Evolutionary conservation across 169 alveolate genomes (phyloP).

Genomic region (Eimeria mitis): DNA sequence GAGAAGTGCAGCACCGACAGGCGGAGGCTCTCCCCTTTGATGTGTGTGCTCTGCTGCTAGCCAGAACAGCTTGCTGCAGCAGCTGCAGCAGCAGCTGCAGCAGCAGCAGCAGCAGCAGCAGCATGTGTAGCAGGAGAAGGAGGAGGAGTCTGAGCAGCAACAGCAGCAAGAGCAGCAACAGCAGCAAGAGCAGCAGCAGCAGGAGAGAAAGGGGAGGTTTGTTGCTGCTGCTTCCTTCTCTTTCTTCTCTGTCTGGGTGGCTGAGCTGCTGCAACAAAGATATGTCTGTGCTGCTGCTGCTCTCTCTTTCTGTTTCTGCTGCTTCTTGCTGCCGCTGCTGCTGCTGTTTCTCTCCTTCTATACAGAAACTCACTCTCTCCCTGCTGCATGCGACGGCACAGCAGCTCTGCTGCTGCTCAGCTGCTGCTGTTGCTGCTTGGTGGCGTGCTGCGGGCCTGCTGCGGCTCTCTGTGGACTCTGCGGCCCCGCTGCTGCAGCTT

Average conservation of each 20-base stretch:
- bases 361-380: neutral
- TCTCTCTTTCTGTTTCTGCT: neutral
- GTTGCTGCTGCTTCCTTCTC: neutral
- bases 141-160: neutral
- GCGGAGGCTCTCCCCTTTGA: conserved; percentile 5
- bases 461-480: neutral
- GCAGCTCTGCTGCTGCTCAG: neutral
- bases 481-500: neutral
- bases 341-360: neutral
- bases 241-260: neutral
- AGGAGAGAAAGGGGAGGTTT: neutral
- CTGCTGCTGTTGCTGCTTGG: conserved; percentile 39
- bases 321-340: neutral
- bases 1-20: neutral
- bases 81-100: neutral
- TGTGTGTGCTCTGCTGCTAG: neutral
- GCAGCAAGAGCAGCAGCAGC: conserved; percentile 21
- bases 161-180: conserved; percentile 16
- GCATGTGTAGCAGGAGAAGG: too few species aligned
- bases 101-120: too few species aligned
- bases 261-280: conserved; percentile 12
- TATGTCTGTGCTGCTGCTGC: conserved; percentile 10
- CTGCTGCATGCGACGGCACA: neutral
- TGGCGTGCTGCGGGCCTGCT: neutral
- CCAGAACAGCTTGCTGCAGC: conserved; percentile 14